Conservation (phyloP, 345 rosid genomes). For the Erodium maritimum region DNA sequence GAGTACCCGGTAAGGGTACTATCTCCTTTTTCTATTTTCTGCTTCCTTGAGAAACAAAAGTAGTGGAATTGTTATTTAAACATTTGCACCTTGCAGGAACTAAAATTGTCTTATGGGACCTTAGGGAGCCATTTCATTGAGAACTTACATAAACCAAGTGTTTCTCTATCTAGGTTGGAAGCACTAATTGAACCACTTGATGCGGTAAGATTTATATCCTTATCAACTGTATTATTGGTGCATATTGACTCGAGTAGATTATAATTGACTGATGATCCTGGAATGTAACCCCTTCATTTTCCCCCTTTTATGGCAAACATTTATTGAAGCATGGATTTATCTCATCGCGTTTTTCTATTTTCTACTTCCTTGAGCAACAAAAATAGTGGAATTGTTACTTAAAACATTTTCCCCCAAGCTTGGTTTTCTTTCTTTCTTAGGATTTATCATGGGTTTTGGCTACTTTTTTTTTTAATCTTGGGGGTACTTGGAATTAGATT, state of each 20-base stretch:
- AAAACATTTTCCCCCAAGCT: no score
- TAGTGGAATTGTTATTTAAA: constrained; percentile 12
- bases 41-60: constrained; percentile 5
- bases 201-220: constrained; percentile 29
- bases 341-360: no score
- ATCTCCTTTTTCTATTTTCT: constrained; percentile 1
- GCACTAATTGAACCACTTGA: constrained; percentile 75
- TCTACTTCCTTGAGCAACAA: no score
- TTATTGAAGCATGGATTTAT: constrained; percentile 2
- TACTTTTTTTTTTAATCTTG: background rate
- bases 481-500: background rate
- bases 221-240: background rate
- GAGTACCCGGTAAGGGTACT: constrained; percentile 55
- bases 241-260: background rate
- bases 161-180: constrained; percentile 71
- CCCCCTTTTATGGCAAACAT: background rate
- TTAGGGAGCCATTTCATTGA: constrained; percentile 80
- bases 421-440: no score
- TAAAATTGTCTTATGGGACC: constrained; percentile 81
- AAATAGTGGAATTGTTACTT: no score
- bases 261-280: no score
- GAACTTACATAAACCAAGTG: constrained; percentile 65
- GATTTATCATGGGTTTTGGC: background rate
- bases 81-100: constrained; percentile 49
- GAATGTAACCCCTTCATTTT: background rate